Evolutionary conservation across 2,329 filamentous ascomycete genomes (phyloP), one percentile per base, ranked within the genome.

Genomic region (Xylaria hypoxylon): DNA sequence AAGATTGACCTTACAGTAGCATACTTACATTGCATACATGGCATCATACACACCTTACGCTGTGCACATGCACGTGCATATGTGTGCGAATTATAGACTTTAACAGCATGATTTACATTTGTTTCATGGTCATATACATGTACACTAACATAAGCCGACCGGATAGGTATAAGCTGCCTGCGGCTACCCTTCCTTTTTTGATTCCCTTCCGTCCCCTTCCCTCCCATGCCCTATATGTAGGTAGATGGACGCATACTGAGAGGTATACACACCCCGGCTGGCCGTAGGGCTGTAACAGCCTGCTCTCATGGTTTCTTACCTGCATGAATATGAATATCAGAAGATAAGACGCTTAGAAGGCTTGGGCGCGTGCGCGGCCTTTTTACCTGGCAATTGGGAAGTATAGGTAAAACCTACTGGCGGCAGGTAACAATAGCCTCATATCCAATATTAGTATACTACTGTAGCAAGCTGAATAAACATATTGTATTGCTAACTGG

Each of bases 241-340:
- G 11, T 38, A 38, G 5, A 31, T 31, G 28, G 28, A 31, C 28
- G 8, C 5, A 31, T 31, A 31, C 28, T 31, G 5, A 8, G 5
- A 8, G 5, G 28, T 31, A 31, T 33, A 15, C 26, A 47, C 28
- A 11, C 33, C 47, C 50, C 24, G 28, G 60, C 55, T 52, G 55
- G 60, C 22, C 60, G 56, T 67, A 67, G 64, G 64, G 64, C 64
- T 67, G 64, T 63, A 66, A 63, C 53, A 45, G 50, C 40, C 33
- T 38, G 47, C n/a, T n/a, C n/a, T n/a, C n/a, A n/a, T 31, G 28
- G 5, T 31, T 31, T 31, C 28, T 31, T 31, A 31, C 28, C 28
- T 31, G 28, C 28, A 31, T 31, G 8, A 31, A 31, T 31, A 31
- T 31, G 5, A 38, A 38, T 5, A 38, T 15, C 13, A 31, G 5